Evolutionary conservation across 1,284 basidiomycete species (phyloP).

Genomic region (Microbotryum intermedium): DNA sequence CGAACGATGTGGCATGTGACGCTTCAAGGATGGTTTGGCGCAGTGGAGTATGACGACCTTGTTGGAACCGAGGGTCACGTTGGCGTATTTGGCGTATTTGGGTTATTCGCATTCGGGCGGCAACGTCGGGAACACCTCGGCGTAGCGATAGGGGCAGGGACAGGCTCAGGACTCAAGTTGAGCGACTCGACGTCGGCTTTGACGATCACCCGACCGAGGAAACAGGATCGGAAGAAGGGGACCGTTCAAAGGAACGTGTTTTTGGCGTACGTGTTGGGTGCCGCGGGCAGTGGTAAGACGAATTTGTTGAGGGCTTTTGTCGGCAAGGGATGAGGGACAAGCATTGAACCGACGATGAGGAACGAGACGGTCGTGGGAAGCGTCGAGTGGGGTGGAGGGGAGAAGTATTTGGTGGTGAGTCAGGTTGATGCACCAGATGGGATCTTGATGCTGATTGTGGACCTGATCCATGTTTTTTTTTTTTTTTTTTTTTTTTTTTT

Average conservation of each 20-base stretch:
- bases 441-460: too few species aligned
- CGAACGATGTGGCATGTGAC: conserved; percentile 86
- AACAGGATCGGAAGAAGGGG: conserved; percentile 69
- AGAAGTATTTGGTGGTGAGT: conserved; percentile 90
- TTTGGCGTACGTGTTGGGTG: conserved; percentile 67
- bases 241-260: conserved; percentile 84
- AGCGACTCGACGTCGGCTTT: conserved; percentile 59
- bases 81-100: conserved; percentile 92
- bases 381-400: conserved; percentile 86
- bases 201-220: conserved; percentile 67
- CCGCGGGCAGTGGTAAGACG: conserved; percentile 92
- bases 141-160: too few species aligned
- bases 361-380: conserved; percentile 87
- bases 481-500: too few species aligned
- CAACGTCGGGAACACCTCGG: too few species aligned
- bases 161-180: neutral
- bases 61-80: conserved; percentile 78
- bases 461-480: too few species aligned
- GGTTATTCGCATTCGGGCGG: conserved; percentile 59
- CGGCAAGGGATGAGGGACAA: conserved; percentile 55
- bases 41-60: conserved; percentile 99
- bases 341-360: conserved; percentile 81
- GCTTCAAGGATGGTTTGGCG: conserved; percentile 91
- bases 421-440: too few species aligned
- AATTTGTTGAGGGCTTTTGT: conserved; percentile 75